Base-by-base conservation (phyloP, 371 early-diverging fungal genomes). In the Mortierella sp. region DNA sequence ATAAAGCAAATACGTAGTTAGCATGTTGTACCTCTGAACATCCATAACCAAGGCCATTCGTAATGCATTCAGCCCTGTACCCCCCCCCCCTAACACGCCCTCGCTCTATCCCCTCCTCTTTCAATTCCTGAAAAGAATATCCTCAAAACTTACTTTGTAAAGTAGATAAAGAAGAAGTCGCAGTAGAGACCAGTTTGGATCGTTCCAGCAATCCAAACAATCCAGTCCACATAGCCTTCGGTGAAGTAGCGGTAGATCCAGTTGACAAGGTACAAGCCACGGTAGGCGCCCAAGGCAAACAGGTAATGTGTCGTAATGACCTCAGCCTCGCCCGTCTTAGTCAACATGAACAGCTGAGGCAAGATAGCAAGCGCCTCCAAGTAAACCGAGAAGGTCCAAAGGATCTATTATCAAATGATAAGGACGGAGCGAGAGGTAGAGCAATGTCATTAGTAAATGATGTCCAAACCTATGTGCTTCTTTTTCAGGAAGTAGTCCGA, bases 151-250 rank as follows among this genome's bases (percentile, higher is more conserved):
- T 91, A 96, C 96, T 93, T 96, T 78, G 95, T 95, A 79, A 98
- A 96, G 91, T 99, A 99, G 57, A 99, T 94, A 80, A 97, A 97
- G 91, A 99, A 99, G 88, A 99, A 99, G 89, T 99, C 99, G 83
- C 93, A 93, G 89, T 99, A 99, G 2, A 99, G 89, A 19, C 94
- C 95, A 1, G 99, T 99, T 89, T 99, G 99, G 28, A 99, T 90
- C n/a, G 97, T 80, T 57, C 99, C 99, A 55, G 97, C 94, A 76
- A 98, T 91, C 92, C 93, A 93, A 55, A 92, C 90, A 76, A 92
- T 87, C 75, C 89, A 90, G 82, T 95, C 95, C 3, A 88, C 83
- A 76, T 95, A 89, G 63, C 88, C 89, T 77, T 97, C 98, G 24
- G 91, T 88, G 50, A 90, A 84, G 89, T 94, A 98, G 47, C 99